A percentile compares a stretch with the other conserved stretches of the same genome.
Conservation (phyloP, 176 grass and related monocot genomes). For the Chrysopogon serrulatus region DNA sequence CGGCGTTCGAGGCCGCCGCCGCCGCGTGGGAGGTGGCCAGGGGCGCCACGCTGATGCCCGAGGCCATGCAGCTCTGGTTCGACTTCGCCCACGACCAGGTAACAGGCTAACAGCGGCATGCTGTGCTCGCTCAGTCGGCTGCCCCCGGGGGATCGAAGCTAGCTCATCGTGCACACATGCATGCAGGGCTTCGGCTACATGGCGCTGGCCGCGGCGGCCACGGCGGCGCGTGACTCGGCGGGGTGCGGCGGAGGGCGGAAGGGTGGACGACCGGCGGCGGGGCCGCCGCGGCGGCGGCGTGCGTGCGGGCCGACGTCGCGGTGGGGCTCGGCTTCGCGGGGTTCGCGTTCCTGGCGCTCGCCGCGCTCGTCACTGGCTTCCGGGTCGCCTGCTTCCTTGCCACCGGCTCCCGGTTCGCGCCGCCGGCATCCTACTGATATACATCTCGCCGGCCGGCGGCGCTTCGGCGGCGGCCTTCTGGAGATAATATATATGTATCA, state of each 20-base stretch:
- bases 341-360: conserved; percentile 59
- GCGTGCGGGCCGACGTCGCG: conserved; percentile 51
- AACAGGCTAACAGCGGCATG: not conserved
- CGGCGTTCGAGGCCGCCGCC: conserved; percentile 51
- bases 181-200: conserved; percentile 65
- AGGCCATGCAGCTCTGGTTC: conserved; percentile 81
- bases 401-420: conserved; percentile 49
- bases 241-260: not conserved
- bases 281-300: conserved; percentile 15
- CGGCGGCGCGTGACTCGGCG: conserved; percentile 40
- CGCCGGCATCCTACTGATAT: not conserved
- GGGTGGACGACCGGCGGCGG: not conserved
- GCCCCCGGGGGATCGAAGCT: too few species aligned
- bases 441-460: too few species aligned
- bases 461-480: not conserved
- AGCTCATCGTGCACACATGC: too few species aligned
- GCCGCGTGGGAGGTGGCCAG: conserved; percentile 54
- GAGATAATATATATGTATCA: too few species aligned
- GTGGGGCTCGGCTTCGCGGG: conserved; percentile 59
- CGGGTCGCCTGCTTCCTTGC: conserved; percentile 50
- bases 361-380: conserved; percentile 68
- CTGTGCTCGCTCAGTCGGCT: too few species aligned
- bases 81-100: conserved; percentile 88
- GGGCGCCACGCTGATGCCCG: conserved; percentile 61
- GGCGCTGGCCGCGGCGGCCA: conserved; percentile 42